Evolutionary conservation across 2,329 filamentous ascomycete genomes (phyloP), one percentile per base, ranked within the genome.

Genomic region (Aspergillus jensenii): DNA sequence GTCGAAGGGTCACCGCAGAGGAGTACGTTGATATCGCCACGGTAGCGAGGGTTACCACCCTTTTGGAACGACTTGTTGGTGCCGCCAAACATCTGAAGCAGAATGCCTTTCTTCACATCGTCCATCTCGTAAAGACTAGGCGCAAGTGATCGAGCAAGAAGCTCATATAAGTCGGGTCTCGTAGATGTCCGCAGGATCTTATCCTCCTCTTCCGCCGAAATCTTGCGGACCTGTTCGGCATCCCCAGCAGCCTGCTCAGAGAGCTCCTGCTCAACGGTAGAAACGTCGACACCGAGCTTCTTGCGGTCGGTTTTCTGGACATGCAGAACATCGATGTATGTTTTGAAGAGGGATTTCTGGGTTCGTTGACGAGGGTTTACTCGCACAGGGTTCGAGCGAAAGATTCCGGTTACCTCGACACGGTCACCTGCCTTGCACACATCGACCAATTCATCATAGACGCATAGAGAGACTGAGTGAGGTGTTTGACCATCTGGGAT

Each of bases 41-140:
- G 87, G 74, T 99, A 99, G 68, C 90, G 93, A 6, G 95, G 95
- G 70, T 90, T 96, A 58, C 93, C 95, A 56, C 95, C 95, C 76
- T 97, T 98, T 59, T 96, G 86, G 74, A 99, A 99, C 1, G 90
- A 91, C 79, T 99, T 99, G 81, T 99, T 99, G 35, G 95, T 96
- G 56, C 95, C 95, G 39, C 95, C 93, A 72, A 99, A 99, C 41
- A 99, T 85, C 71, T 99, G 95, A 4, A 99, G 86, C 11, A 99
- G 81, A 61, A 99, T 97, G 11, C 95, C 95, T 78, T 99, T 99
- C 82, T 99, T 99, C 48, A 98, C 92, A 69, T 99, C 95, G 66
- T 99, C 95, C 87, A 96, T 90, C 76, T 99, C 95, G 78, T 96
- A 97, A 69, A 99, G 89, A 59, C 93, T 97, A 14, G 95, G 95